Conservation (phyloP, 2,329 filamentous ascomycete species). For the Sporothrix brunneoviolacea region DNA sequence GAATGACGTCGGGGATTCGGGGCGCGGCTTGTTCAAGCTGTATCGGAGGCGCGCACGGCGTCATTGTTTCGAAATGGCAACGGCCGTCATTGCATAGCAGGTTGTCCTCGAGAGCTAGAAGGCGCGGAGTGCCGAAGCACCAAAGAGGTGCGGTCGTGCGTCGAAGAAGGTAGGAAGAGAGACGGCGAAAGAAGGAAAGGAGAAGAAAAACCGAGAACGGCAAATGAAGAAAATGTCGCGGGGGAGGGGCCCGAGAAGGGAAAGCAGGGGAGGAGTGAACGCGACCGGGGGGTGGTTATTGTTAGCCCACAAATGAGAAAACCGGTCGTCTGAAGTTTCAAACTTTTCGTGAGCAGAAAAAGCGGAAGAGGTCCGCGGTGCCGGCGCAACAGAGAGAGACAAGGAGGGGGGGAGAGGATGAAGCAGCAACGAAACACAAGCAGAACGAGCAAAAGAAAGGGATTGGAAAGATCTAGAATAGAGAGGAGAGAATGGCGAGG, state of each 20-base stretch:
- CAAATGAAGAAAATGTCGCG: slow-evolving; percentile 9
- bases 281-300: slow-evolving; percentile 2
- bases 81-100: slow-evolving; percentile 26
- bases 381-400: neutral
- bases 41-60: slow-evolving; percentile 33
- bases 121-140: neutral
- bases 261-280: neutral
- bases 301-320: slow-evolving; percentile 10
- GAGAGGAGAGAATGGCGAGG: neutral
- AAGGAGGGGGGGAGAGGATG: neutral
- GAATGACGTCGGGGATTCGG: neutral
- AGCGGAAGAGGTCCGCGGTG: slow-evolving; percentile 3
- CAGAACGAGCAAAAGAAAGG: neutral
- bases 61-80: slow-evolving; percentile 36
- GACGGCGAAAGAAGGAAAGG: neutral
- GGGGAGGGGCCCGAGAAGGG: neutral
- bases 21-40: slow-evolving; percentile 23
- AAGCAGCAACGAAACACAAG: slow-evolving; percentile 6
- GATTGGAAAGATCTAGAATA: neutral
- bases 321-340: slow-evolving; percentile 5
- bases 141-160: neutral
- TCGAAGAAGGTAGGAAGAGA: neutral
- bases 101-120: neutral
- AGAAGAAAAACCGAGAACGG: neutral
- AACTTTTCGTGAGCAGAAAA: neutral